phyloP scores from a whole-genome alignment of 2,329 filamentous ascomycete genomes.

The Arthrobotrys pseudoclavata region DNA sequence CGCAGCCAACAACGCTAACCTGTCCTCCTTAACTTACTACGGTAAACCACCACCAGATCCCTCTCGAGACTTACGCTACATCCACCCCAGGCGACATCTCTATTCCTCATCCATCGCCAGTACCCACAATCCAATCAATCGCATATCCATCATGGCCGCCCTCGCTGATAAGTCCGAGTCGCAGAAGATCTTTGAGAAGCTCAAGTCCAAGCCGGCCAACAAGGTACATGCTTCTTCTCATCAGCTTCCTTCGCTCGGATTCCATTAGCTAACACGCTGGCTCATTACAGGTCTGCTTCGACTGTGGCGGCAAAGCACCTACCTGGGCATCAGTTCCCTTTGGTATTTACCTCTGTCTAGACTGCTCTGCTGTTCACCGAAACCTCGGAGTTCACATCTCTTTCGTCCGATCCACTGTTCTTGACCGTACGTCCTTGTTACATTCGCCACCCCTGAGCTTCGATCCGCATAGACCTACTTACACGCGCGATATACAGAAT shows the following conservation, averaged over 20 bases:
- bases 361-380: constrained; percentile 96
- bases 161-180: constrained; percentile 93
- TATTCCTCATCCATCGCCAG: constrained; percentile 22
- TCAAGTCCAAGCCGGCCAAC: constrained; percentile 94
- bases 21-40: constrained; percentile 39
- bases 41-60: constrained; percentile 14
- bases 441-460: constrained; percentile 31
- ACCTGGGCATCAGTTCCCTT: constrained; percentile 98
- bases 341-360: constrained; percentile 96
- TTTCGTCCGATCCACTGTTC: constrained; percentile 97
- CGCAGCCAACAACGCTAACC: constrained; percentile 46
- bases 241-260: constrained; percentile 53
- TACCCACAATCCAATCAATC: constrained; percentile 32
- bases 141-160: constrained; percentile 67
- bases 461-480: constrained; percentile 17
- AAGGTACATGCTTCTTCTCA: constrained; percentile 74
- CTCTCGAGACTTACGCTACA: constrained; percentile 10
- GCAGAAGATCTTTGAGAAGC: constrained; percentile 96
- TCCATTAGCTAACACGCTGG: constrained; percentile 44
- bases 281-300: constrained; percentile 85
- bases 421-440: constrained; percentile 81
- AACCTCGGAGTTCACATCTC: constrained; percentile 99
- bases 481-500: constrained; percentile 71
- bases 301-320: constrained; percentile 96
- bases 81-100: constrained; percentile 69